A percentile compares a stretch with the other conserved stretches of the same genome.
phyloP scores from a whole-genome alignment of 768 basidiomycete species.

The Coprinellus aureogranulatus region DNA sequence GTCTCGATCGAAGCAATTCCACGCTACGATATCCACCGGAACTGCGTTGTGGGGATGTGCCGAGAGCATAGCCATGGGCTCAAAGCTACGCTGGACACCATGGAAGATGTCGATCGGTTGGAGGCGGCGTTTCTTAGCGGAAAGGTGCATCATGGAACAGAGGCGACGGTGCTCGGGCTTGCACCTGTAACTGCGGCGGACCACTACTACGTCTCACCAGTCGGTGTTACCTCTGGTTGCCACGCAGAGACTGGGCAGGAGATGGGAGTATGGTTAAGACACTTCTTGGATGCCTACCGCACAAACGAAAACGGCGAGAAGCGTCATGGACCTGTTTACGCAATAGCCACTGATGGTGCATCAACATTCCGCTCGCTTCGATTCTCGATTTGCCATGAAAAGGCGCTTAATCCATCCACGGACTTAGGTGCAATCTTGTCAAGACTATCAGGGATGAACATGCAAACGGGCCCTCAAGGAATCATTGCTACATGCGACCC shows the following conservation, averaged over 20 bases:
- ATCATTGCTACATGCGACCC: constrained; percentile 19
- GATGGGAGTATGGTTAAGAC: constrained; percentile 14
- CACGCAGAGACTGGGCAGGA: constrained; percentile 18
- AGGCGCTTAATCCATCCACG: constrained; percentile 8
- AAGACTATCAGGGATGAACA: constrained; percentile 21
- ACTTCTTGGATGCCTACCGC: constrained; percentile 15
- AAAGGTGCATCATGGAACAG: constrained; percentile 21
- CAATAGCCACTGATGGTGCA: constrained; percentile 28
- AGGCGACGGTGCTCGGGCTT: constrained; percentile 27
- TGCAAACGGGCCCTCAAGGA: constrained; percentile 14
- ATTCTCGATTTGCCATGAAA: constrained; percentile 15
- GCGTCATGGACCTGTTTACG: constrained; percentile 21
- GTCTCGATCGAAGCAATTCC: constrained; percentile 21
- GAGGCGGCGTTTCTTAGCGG: neutral
- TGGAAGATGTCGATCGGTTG: constrained; percentile 8
- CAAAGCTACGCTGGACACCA: constrained; percentile 7
- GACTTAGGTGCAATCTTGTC: constrained; percentile 13
- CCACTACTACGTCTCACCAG: constrained; percentile 21
- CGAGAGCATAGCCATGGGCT: constrained; percentile 20
- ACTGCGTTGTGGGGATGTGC: constrained; percentile 22
- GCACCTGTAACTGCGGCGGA: constrained; percentile 18
- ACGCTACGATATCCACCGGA: constrained; percentile 13
- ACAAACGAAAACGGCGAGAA: constrained; percentile 15
- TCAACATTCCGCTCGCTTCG: constrained; percentile 20
- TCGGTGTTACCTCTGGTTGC: constrained; percentile 23